phyloP scores from a whole-genome alignment of 768 basidiomycete species.

The Gymnopilus junonius region DNA sequence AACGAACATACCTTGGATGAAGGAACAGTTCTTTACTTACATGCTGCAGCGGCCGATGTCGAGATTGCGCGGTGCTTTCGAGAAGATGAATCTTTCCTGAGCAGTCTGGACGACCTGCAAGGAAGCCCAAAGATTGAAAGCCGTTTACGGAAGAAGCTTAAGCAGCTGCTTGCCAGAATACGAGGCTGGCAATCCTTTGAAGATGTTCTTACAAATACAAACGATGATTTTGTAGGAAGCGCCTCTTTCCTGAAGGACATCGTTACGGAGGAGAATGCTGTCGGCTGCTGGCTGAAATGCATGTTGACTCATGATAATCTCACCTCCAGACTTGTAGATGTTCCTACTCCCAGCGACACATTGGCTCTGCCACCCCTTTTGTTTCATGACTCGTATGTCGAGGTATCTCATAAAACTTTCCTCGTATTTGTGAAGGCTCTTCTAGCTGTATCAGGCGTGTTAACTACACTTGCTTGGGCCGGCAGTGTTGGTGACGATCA shows the following conservation, averaged over 20 bases:
- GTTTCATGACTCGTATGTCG: slow-evolving; percentile 32
- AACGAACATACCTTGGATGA: slow-evolving; percentile 57
- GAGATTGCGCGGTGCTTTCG: slow-evolving; percentile 63
- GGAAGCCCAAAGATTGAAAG: slow-evolving; percentile 39
- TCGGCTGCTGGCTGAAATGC: slow-evolving; percentile 75
- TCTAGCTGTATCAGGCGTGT: slow-evolving; percentile 66
- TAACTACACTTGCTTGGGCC: slow-evolving; percentile 80
- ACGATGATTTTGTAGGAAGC: slow-evolving; percentile 54
- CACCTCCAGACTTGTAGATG: slow-evolving; percentile 45
- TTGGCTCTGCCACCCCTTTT: slow-evolving; percentile 42
- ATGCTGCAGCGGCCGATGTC: slow-evolving; percentile 67
- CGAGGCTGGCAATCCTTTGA: slow-evolving; percentile 64
- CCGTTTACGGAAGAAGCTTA: slow-evolving; percentile 49
- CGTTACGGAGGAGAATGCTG: slow-evolving; percentile 63
- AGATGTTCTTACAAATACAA: slow-evolving; percentile 59
- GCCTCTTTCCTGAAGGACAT: slow-evolving; percentile 62
- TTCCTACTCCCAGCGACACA: slow-evolving; percentile 35
- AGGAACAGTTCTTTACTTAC: slow-evolving; percentile 55
- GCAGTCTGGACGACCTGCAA: slow-evolving; percentile 42
- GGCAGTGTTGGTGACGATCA: slow-evolving; percentile 71
- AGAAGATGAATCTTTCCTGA: slow-evolving; percentile 42
- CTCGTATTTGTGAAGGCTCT: slow-evolving; percentile 67
- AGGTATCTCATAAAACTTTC: slow-evolving; percentile 58
- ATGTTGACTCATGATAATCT: slow-evolving; percentile 66
- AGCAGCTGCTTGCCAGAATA: slow-evolving; percentile 53